Evolutionary conservation across 345 rosid species (phyloP), one percentile per base, ranked within the genome.

Genomic region (Trapa bicornis): DNA sequence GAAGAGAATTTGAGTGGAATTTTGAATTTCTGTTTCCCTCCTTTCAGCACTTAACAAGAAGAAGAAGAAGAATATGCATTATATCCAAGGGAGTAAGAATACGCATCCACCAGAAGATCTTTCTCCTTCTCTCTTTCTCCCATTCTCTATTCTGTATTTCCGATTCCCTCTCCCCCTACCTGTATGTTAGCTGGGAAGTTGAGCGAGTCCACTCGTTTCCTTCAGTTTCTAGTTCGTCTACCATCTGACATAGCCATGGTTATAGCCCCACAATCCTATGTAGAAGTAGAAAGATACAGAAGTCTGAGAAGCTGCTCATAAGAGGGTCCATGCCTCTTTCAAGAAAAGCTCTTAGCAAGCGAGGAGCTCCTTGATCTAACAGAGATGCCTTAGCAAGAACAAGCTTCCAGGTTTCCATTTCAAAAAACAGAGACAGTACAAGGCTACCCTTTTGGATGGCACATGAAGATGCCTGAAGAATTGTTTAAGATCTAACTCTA

Each of bases 11-110:
- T 4, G 15, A 53, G 16, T 0, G 11, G 14, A 4, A 37, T 1
- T 67, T 67, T 67, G 37, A 67, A 67, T 52, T 38, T 67, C 37
- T 67, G 70, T 47, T 63, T 67, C 70, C 63, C 29, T 22, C 29
- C 29, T 22, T 22, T 22, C 29, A 22, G 29, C 29, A 22, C 29
- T 22, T 22, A 22, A 22, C 29, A 22, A 22, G 29, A 22, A 22
- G 29, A 22, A 22, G 29, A 22, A 22, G 29, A 22, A 22, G 29
- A 22, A 22, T 22, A 22, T 22, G 29, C 29, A 22, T 22, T 22
- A 22, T 22, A 22, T 22, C 29, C 29, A 22, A 22, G 29, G 29
- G 29, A 22, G 29, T 22, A 22, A 22, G 29, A 22, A 22, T 22
- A 22, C 29, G 29, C 29, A 22, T 22, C 29, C 29, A 22, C 29